Base-by-base conservation (phyloP, 139 green algal genomes). In the Ettlia oleoabundans region DNA sequence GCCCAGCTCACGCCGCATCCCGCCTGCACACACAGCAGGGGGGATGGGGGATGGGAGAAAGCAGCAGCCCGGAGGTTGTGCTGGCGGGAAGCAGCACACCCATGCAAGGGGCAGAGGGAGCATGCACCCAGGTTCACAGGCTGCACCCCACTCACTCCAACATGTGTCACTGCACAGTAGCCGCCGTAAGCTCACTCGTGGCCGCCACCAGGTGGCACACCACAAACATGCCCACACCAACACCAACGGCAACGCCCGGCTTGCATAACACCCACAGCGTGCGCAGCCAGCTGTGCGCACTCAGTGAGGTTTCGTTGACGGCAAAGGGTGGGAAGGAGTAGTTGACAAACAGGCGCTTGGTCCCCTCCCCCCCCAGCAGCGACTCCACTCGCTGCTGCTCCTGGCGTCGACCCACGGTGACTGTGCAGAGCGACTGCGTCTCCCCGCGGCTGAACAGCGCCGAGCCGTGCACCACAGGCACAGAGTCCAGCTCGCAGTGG, bases 401-500 rank as follows among this genome's bases (percentile, higher is more conserved):
- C 4, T 55, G 41, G 0, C 43, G 53, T 4, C 41, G 61, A 24
- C 86, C 91, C 19, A 95, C 76, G 0, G 92, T 95, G 42, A 75
- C 87, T 8, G 87, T 86, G 35, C 82, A 88, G 52, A 98, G 65
- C 18, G 90, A 89, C 92, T 98, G 96, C 42, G 96, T 99, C 88
- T 99, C 95, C 3, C 97, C 97, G 8, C 95, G 90, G 4, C 93
- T 98, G 86, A 99, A 98, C 43, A 94, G 70, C 0, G 85, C 87
- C 2, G 89, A 93, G n/a, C 93, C 93, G 79, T 96, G 93, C 51
- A 94, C 91, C 10, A 86, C 78, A 26, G 85, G 88, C 2, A 94
- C 37, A 4, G 79, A 41, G 62, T 71, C 84, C 47, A 89, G 81
- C 87, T 94, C 75, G 66, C 78, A 89, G 70, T 75, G 67, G 18